Evolutionary conservation across 2,329 filamentous ascomycete species (phyloP).

Genomic region (Elsinoe australis): DNA sequence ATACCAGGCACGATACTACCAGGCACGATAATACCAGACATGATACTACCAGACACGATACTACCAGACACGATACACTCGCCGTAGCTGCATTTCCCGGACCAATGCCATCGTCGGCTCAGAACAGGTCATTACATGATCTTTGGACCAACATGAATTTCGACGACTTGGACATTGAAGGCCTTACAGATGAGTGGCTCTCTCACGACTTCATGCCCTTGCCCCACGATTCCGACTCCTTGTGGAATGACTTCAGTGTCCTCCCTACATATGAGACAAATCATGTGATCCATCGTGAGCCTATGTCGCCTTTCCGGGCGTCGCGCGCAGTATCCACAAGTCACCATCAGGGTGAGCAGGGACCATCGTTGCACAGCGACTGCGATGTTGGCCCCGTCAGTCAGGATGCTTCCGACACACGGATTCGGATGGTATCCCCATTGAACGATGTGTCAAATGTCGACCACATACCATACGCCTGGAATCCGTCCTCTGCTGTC

Average conservation of each 20-base stretch:
- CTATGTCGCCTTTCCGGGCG: background rate
- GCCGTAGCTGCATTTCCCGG: too few species aligned
- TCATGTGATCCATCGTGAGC: background rate
- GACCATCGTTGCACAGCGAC: too few species aligned
- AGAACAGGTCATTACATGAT: too few species aligned
- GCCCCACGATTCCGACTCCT: background rate
- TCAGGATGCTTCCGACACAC: background rate
- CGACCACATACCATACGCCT: background rate
- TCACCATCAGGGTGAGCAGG: background rate
- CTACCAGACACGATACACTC: too few species aligned
- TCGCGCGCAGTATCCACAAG: background rate
- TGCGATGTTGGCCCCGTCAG: too few species aligned
- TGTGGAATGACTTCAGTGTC: background rate
- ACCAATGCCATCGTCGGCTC: background rate
- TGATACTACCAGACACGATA: too few species aligned
- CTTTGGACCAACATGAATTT: conserved; percentile 1
- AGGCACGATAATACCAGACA: too few species aligned
- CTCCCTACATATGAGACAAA: background rate
- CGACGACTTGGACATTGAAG: background rate
- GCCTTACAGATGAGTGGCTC: background rate
- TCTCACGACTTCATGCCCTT: background rate
- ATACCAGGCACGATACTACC: too few species aligned
- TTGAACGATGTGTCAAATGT: background rate
- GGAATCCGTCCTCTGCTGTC: background rate
- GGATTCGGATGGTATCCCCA: background rate